Percentiles rank a stretch among this genome's conserved stretches.
Conservation (phyloP, 345 rosid species). For the Ceriops tagal region DNA sequence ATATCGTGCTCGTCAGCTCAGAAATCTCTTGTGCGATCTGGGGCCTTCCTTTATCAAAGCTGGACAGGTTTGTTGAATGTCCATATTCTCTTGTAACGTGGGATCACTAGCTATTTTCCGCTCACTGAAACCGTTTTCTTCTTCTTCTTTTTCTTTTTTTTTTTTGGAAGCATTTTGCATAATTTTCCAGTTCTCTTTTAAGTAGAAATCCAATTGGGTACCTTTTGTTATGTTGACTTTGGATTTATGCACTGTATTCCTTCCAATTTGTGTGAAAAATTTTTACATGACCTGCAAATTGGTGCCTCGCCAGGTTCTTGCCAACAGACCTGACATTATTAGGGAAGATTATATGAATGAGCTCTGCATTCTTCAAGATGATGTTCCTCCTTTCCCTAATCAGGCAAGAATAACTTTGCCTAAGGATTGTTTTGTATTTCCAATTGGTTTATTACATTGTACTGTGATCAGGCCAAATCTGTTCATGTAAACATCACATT, state of each 20-base stretch:
- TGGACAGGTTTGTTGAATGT: constrained; percentile 61
- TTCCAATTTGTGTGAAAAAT: too few species aligned
- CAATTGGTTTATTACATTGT: background rate
- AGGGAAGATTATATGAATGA: constrained; percentile 98
- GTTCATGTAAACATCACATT: constrained; percentile 21
- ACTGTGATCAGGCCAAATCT: background rate
- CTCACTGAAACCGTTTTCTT: too few species aligned
- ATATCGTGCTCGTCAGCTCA: constrained; percentile 84
- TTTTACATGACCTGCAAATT: constrained; percentile 1
- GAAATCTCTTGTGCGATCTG: constrained; percentile 85
- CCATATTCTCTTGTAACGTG: too few species aligned
- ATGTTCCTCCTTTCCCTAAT: constrained; percentile 92
- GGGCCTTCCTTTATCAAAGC: constrained; percentile 98
- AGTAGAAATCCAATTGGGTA: background rate
- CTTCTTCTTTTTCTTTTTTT: too few species aligned
- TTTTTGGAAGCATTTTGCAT: too few species aligned
- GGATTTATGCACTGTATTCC: too few species aligned
- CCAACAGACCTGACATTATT: constrained; percentile 90
- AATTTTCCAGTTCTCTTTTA: background rate
- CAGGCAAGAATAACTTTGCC: constrained; percentile 44
- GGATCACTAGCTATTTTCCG: too few species aligned
- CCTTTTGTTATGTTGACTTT: too few species aligned
- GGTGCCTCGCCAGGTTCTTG: constrained; percentile 60
- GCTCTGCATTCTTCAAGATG: constrained; percentile 96
- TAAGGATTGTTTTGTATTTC: background rate